These are phyloP conservation scores for Sporothrix euskadiensis DNA, from an alignment of 2,329 filamentous ascomycete species.

Conservation along the genomic window DNA sequence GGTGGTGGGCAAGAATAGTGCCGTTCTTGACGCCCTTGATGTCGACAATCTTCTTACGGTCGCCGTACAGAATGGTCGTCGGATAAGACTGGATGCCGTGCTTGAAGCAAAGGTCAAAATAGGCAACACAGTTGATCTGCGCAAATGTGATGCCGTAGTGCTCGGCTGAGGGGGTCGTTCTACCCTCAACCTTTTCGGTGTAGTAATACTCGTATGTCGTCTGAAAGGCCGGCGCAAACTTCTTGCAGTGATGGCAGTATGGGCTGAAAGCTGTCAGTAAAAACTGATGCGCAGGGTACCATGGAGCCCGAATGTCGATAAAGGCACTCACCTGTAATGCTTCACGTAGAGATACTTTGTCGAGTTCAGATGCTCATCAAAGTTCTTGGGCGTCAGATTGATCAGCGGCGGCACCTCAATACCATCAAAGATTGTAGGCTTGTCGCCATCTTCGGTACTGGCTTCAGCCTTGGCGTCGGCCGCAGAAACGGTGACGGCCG, in stretches of 20 bases:
- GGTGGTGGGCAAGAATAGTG: constrained; percentile 54
- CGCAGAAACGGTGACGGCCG: constrained; percentile 44
- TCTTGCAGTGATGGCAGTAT: constrained; percentile 70
- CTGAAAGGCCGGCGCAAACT: constrained; percentile 82
- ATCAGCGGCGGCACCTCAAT: constrained; percentile 65
- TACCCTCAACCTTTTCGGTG: constrained; percentile 68
- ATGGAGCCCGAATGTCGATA: neutral
- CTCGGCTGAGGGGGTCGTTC: constrained; percentile 65
- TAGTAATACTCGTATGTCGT: constrained; percentile 94
- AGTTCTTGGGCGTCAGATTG: constrained; percentile 59
- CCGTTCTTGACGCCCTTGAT: constrained; percentile 69
- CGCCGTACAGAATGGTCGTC: constrained; percentile 75
- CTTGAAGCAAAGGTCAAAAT: constrained; percentile 72
- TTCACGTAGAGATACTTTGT: constrained; percentile 59
- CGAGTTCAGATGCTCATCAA: constrained; percentile 57
- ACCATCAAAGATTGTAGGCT: constrained; percentile 64
- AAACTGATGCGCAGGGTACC: neutral
- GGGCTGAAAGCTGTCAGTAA: constrained; percentile 45
- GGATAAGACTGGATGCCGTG: constrained; percentile 72
- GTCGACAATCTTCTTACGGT: constrained; percentile 67
- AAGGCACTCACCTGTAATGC: constrained; percentile 63
- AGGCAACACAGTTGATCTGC: constrained; percentile 80
- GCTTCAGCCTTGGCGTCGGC: constrained; percentile 17
- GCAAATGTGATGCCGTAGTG: constrained; percentile 91
- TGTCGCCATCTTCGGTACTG: constrained; percentile 43